These are phyloP conservation scores for Drosera capensis DNA, from an alignment of 148 eudicot genomes.

Conservation along the genomic window DNA sequence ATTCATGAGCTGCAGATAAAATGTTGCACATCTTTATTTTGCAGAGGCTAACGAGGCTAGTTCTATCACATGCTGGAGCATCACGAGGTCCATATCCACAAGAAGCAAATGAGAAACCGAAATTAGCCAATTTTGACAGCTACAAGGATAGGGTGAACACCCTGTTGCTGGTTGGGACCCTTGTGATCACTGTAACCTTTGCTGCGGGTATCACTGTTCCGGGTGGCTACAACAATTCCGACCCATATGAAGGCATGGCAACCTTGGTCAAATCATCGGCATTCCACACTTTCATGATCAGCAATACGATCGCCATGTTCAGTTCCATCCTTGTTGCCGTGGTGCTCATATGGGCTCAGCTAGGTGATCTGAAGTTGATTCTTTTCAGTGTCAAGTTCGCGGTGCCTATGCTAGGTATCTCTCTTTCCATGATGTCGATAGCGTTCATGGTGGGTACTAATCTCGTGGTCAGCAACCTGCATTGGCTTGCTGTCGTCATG, in stretches of 20 bases:
- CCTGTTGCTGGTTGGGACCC: conserved; percentile 13
- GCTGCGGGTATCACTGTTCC: conserved; percentile 2
- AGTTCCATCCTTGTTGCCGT: conserved; percentile 5
- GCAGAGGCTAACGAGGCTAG: conserved; percentile 21
- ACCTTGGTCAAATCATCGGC: not conserved
- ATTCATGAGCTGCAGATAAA: no score
- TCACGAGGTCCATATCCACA: conserved; percentile 4
- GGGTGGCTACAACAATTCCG: not conserved
- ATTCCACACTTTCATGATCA: conserved; percentile 4
- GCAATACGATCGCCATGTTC: conserved; percentile 10
- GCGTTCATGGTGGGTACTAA: conserved; percentile 14
- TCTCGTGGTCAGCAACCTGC: conserved; percentile 4
- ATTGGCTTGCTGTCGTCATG: conserved; percentile 8
- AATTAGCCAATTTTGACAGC: conserved; percentile 4
- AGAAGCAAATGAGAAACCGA: not conserved
- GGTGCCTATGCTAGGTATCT: conserved; percentile 11
- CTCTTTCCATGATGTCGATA: conserved; percentile 11
- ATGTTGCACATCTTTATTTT: not conserved
- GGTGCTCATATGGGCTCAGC: conserved; percentile 19
- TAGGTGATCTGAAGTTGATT: conserved; percentile 9
- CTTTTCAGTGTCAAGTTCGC: conserved; percentile 9
- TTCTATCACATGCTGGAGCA: conserved; percentile 12
- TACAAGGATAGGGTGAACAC: conserved; percentile 19
- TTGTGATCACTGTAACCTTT: conserved; percentile 20
- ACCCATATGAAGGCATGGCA: not conserved